Conservation (phyloP, 2,329 filamentous ascomycete species). For the Colletotrichum sp. region DNA sequence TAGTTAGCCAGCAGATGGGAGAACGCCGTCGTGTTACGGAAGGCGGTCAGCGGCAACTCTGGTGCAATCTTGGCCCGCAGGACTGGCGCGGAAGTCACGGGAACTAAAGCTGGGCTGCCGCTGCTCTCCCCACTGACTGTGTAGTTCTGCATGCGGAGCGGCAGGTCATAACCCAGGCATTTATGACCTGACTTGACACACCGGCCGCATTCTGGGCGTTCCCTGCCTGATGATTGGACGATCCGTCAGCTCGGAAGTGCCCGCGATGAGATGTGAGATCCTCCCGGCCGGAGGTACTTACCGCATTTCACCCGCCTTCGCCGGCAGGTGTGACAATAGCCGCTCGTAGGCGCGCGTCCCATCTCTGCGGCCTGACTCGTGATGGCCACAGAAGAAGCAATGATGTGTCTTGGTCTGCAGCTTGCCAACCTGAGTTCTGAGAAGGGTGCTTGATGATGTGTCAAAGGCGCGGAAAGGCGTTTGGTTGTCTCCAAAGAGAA, state of each 20-base stretch:
- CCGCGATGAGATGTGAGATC: background rate
- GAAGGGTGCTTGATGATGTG: background rate
- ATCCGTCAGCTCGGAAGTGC: background rate
- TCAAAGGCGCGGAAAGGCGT: background rate
- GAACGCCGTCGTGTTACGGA: constrained; percentile 6
- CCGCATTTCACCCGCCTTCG: constrained; percentile 7
- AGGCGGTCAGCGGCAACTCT: background rate
- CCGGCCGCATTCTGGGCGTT: background rate
- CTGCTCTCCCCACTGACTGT: background rate
- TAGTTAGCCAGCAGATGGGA: background rate
- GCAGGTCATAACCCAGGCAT: background rate
- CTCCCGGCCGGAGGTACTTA: background rate
- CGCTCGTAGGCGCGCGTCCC: constrained; percentile 3
- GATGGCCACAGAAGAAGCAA: background rate
- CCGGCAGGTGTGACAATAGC: constrained; percentile 11
- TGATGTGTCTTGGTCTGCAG: background rate
- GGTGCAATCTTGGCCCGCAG: background rate
- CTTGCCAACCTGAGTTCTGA: background rate
- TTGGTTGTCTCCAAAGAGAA: background rate
- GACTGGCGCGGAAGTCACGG: background rate
- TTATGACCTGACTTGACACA: constrained; percentile 10
- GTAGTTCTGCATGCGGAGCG: constrained; percentile 6
- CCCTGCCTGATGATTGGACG: background rate
- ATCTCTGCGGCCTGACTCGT: background rate
- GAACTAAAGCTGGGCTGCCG: background rate